Conservation (phyloP, 768 basidiomycete genomes). For the Ramaria rubella region DNA sequence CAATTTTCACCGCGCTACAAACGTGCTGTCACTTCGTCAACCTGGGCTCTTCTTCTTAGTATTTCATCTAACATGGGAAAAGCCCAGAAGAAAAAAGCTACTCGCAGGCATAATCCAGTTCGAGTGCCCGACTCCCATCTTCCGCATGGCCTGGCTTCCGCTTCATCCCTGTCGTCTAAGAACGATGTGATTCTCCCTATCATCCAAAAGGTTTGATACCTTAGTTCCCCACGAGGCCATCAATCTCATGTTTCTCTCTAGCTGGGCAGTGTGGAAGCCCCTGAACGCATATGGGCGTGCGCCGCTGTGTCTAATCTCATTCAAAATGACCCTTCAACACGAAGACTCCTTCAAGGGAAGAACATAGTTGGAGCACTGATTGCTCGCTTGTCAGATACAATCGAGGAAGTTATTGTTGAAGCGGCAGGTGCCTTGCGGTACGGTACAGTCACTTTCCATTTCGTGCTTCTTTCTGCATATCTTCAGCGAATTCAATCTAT, state of each 20-base stretch:
- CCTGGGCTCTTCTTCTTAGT: too few relatives aligned
- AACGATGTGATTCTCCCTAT: constrained; percentile 79
- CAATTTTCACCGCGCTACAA: too few relatives aligned
- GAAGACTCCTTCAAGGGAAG: constrained; percentile 83
- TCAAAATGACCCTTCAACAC: constrained; percentile 89
- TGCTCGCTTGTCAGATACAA: constrained; percentile 77
- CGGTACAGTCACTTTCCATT: constrained; percentile 19
- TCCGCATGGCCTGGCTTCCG: constrained; percentile 72
- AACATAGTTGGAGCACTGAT: constrained; percentile 85
- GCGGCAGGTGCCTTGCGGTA: constrained; percentile 84
- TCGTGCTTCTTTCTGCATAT: not conserved
- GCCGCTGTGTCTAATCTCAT: constrained; percentile 94
- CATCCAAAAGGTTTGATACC: constrained; percentile 71
- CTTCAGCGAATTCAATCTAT: not conserved
- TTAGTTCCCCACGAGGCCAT: constrained; percentile 6
- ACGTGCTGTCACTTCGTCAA: too few relatives aligned
- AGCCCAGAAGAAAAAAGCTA: constrained; percentile 78
- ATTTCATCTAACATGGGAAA: too few relatives aligned
- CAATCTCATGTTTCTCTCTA: constrained; percentile 23
- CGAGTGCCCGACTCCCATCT: constrained; percentile 91
- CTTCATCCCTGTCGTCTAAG: constrained; percentile 66
- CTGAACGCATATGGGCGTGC: constrained; percentile 92
- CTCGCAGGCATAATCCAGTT: constrained; percentile 89
- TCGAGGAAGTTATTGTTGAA: constrained; percentile 88
- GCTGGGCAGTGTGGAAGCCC: constrained; percentile 70